Percentiles rank a stretch among this genome's conserved stretches.
Conservation (phyloP, 768 basidiomycete species). For the Pholiota microspora region DNA sequence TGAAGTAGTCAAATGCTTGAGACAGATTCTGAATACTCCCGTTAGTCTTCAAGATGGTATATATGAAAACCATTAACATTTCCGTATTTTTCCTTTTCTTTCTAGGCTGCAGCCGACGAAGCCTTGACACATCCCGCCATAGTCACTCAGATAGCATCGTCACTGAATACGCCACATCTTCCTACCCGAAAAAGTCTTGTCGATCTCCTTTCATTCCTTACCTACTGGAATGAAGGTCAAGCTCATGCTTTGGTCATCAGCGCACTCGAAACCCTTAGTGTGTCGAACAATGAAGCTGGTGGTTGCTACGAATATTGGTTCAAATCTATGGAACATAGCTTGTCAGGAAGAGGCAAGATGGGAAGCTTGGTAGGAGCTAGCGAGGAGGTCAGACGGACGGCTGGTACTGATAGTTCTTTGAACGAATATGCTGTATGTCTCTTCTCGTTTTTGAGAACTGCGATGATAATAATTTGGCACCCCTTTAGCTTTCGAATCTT, state of each 20-base stretch:
- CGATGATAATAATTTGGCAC: constrained; percentile 4
- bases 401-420: constrained; percentile 63
- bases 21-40: constrained; percentile 68
- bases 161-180: constrained; percentile 79
- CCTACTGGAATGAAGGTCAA: constrained; percentile 61
- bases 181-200: constrained; percentile 74
- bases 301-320: constrained; percentile 89
- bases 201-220: constrained; percentile 76
- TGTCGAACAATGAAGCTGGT: constrained; percentile 56
- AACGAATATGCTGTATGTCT: constrained; percentile 83
- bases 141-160: constrained; percentile 77
- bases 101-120: constrained; percentile 65
- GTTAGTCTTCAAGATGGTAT: constrained; percentile 20
- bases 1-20: constrained; percentile 86
- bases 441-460: neutral
- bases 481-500: constrained; percentile 61
- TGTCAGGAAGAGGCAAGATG: constrained; percentile 90
- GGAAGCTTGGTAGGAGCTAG: constrained; percentile 95
- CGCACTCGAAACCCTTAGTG: constrained; percentile 73
- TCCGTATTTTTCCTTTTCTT: constrained; percentile 12
- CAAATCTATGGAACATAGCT: constrained; percentile 68
- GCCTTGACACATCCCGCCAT: constrained; percentile 71
- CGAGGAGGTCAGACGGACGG: constrained; percentile 75
- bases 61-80: too few species aligned
- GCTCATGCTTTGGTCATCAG: constrained; percentile 67